Conservation (phyloP, 768 basidiomycete genomes). For the Lepiota venenata region DNA sequence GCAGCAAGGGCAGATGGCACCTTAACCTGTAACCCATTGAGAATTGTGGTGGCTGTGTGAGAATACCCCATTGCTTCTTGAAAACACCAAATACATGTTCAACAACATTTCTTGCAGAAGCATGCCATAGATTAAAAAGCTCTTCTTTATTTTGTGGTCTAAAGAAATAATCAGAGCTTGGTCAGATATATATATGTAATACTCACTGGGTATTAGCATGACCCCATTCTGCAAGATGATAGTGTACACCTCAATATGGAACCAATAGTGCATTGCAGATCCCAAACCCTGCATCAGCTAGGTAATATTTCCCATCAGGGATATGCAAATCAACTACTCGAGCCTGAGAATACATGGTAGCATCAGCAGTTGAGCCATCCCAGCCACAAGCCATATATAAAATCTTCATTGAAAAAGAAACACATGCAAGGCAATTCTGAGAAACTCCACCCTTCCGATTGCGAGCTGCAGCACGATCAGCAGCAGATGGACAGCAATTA, state of each 20-base stretch:
- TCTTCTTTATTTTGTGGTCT: slow-evolving; percentile 34
- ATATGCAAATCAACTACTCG: slow-evolving; percentile 23
- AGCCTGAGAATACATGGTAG: slow-evolving; percentile 27
- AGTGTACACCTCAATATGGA: slow-evolving; percentile 26
- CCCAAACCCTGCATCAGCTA: slow-evolving; percentile 29
- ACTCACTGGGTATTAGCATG: slow-evolving; percentile 9
- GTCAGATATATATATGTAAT: slow-evolving; percentile 8
- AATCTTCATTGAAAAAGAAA: slow-evolving; percentile 30
- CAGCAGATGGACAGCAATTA: slow-evolving; percentile 11
- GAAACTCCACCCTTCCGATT: slow-evolving; percentile 31
- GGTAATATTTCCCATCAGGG: slow-evolving; percentile 23
- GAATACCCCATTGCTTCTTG: slow-evolving; percentile 23
- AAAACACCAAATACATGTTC: slow-evolving; percentile 35
- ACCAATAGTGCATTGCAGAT: slow-evolving; percentile 24
- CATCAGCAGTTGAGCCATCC: slow-evolving; percentile 37
- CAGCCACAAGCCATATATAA: slow-evolving; percentile 35
- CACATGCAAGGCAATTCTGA: slow-evolving; percentile 34
- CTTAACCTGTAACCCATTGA: slow-evolving; percentile 16
- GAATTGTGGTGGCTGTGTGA: slow-evolving; percentile 17
- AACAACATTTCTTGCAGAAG: slow-evolving; percentile 33
- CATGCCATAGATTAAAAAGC: slow-evolving; percentile 38
- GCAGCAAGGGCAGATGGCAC: slow-evolving; percentile 22
- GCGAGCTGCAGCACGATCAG: slow-evolving; percentile 17
- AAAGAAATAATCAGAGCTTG: slow-evolving; percentile 20
- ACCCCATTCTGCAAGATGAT: slow-evolving; percentile 33